Conservation (phyloP, 371 early-diverging fungal species). For the Mortierella sp. region DNA sequence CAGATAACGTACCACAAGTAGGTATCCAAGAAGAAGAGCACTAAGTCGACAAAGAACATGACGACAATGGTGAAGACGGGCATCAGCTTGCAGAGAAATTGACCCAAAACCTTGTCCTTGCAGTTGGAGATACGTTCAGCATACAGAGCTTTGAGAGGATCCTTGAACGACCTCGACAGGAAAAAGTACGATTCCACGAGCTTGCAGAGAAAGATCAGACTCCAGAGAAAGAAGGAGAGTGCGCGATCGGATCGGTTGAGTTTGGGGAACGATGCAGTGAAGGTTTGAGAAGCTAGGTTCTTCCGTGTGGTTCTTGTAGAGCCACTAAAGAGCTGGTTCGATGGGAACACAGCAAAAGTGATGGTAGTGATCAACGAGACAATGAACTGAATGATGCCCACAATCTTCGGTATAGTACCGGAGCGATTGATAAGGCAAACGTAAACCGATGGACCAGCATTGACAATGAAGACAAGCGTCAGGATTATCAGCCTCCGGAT, state of each 20-base stretch:
- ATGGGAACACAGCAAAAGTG: conserved; percentile 75
- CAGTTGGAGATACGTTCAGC: conserved; percentile 68
- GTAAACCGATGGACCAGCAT: conserved; percentile 77
- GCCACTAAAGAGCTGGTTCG: conserved; percentile 71
- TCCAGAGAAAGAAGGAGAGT: conserved; percentile 83
- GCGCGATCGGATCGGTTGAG: conserved; percentile 78
- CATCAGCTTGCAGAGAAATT: conserved; percentile 72
- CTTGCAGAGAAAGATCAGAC: conserved; percentile 81
- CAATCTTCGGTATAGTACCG: conserved; percentile 61
- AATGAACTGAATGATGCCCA: conserved; percentile 74
- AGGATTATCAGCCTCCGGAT: conserved; percentile 71
- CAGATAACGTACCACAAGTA: conserved; percentile 94
- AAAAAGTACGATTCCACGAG: conserved; percentile 88
- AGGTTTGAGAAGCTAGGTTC: conserved; percentile 73
- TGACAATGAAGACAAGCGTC: conserved; percentile 68
- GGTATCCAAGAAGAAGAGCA: conserved; percentile 89
- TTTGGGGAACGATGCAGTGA: conserved; percentile 84
- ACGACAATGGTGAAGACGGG: conserved; percentile 77
- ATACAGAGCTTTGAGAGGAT: conserved; percentile 79
- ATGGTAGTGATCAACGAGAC: conserved; percentile 74
- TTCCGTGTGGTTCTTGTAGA: conserved; percentile 56
- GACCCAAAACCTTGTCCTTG: conserved; percentile 63
- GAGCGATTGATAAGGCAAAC: conserved; percentile 59
- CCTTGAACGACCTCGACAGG: conserved; percentile 84
- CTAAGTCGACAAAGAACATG: conserved; percentile 82